Evolutionary conservation across 441 rosid genomes (phyloP).

Genomic region (Populus hybrid): DNA sequence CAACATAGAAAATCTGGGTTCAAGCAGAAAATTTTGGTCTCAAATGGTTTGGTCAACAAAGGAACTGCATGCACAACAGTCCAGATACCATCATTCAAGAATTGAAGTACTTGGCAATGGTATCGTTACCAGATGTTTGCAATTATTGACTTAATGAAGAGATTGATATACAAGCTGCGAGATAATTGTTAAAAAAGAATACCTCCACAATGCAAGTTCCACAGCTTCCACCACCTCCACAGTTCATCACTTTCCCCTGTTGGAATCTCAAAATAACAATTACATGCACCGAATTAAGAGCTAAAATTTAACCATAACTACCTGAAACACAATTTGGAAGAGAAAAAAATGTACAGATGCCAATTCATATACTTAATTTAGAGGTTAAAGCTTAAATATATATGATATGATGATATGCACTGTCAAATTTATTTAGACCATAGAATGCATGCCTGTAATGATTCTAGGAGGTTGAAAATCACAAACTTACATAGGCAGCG

Average conservation of each 20-base stretch:
- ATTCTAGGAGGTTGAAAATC: not conserved
- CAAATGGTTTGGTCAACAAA: not conserved
- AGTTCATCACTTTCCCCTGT: slow-evolving; percentile 87
- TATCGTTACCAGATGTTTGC: not conserved
- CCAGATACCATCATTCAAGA: not conserved
- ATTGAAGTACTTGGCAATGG: not conserved
- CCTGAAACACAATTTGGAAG: not conserved
- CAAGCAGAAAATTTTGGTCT: not conserved
- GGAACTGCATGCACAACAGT: not conserved
- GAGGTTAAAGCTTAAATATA: not conserved
- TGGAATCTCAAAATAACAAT: not conserved
- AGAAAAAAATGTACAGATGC: not conserved
- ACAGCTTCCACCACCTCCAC: slow-evolving; percentile 92
- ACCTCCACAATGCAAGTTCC: slow-evolving; percentile 97
- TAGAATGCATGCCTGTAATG: not conserved
- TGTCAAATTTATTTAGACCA: not conserved
- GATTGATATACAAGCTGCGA: not conserved
- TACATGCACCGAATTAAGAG: not conserved
- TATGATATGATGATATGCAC: too few relatives aligned
- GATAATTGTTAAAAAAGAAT: not conserved
- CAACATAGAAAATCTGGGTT: not conserved
- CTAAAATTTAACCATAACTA: not conserved
- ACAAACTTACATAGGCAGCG: slow-evolving; percentile 65
- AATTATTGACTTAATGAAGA: not conserved
- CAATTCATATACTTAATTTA: not conserved